These are phyloP conservation scores for Eucalyptus pauciflora DNA, from an alignment of 345 rosid genomes.

Conservation along the genomic window DNA sequence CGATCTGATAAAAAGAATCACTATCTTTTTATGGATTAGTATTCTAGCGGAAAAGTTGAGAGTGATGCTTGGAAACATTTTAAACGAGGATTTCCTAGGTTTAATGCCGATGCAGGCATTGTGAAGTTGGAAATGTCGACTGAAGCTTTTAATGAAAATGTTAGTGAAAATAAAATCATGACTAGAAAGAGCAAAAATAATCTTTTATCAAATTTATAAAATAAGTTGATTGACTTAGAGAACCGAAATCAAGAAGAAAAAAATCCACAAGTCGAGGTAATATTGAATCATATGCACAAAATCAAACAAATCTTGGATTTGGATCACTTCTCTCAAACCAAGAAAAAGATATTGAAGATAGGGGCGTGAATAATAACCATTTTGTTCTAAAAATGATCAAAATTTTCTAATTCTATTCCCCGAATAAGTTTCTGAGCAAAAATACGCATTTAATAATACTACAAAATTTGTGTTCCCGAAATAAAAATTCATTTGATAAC, in stretches of 20 bases:
- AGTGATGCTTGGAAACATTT: background rate
- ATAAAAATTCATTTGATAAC: too few relatives aligned
- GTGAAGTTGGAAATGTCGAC: background rate
- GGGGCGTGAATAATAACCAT: too few relatives aligned
- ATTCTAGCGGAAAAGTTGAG: background rate
- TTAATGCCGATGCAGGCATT: background rate
- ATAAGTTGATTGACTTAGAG: background rate
- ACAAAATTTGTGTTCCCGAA: accelerated
- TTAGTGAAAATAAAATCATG: background rate
- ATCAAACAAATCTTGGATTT: background rate
- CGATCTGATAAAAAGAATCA: background rate
- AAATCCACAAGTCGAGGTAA: background rate
- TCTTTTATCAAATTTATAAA: background rate
- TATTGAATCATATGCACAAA: background rate
- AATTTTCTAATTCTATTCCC: too few relatives aligned
- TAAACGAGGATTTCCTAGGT: background rate
- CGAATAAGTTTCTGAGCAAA: accelerated
- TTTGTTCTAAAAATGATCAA: too few relatives aligned
- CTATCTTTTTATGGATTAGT: background rate
- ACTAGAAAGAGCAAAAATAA: background rate
- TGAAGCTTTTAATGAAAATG: background rate
- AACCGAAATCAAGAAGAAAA: background rate
- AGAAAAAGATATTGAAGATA: background rate
- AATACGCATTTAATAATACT: too few relatives aligned
- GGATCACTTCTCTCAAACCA: background rate